Base-by-base conservation (phyloP, 352 stramenopile genomes). In the Pelagophyceae sp. region DNA sequence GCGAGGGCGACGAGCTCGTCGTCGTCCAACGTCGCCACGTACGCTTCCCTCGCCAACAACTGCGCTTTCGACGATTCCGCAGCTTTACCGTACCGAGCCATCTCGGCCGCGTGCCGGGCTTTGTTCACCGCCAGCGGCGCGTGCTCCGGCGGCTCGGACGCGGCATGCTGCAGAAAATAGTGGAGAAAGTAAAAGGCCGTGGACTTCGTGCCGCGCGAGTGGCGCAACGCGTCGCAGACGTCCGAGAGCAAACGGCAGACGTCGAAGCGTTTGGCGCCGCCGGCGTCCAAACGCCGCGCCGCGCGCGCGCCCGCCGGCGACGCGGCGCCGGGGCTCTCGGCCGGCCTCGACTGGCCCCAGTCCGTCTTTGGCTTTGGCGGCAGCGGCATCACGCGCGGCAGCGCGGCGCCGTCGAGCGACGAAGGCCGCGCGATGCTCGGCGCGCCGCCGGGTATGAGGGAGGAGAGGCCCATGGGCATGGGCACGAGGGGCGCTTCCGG, bases 141-240 rank as follows among this genome's bases (percentile, higher is more conserved):
- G 35, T 31, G 31, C 33, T n/a, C 33, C 5, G 3, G 20, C 67
- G 67, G 67, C 29, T 74, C 67, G 35, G 1, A 23, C 35, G 33
- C 1, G 15, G 67, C 67, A 37, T 51, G 33, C 5, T 35, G 31
- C 67, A 74, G 38, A 17, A 74, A 74, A 37, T 35, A 25, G 67
- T 74, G 67, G 33, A 74, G 37, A 37, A 35, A 74, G 67, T 40
- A 74, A 31, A 74, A 58, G 20, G 67, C 67, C 17, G 33, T 37
- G 67, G 15, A 33, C 67, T n/a, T n/a, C 35, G 67, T 37, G 20
- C 29, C 11, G 17, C 33, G 33, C 20, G 11, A 2, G 35, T 37
- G 38, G 20, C 29, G 23, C 15, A 74, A 37, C 35, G 33, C 19
- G 35, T 31, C 23, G 67, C 67, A 74, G 35, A 15, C 31, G 67